Conservation (phyloP, 148 eudicot species). For the Simmondsia chinensis region DNA sequence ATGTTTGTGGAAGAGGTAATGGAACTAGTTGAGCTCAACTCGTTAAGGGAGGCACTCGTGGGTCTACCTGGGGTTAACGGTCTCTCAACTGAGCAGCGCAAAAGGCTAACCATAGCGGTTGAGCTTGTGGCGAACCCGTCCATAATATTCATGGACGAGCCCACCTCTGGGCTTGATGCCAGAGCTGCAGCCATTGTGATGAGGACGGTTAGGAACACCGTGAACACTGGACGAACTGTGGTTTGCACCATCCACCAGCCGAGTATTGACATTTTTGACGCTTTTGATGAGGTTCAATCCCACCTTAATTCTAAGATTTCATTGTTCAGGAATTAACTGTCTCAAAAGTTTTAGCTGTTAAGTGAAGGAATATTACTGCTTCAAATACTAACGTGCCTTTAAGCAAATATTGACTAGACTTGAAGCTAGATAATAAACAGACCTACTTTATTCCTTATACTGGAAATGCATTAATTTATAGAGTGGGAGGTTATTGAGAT, state of each 20-base stretch:
- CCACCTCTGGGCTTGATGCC: constrained; percentile 68
- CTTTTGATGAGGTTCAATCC: constrained; percentile 51
- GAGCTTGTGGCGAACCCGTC: constrained; percentile 76
- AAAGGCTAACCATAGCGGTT: constrained; percentile 59
- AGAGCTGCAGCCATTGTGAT: constrained; percentile 81
- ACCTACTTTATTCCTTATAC: too few species aligned
- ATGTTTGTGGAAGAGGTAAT: constrained; percentile 63
- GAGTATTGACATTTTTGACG: constrained; percentile 70
- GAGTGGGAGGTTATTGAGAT: too few species aligned
- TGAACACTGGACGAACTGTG: constrained; percentile 54
- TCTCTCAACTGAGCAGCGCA: constrained; percentile 67
- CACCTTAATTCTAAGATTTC: neutral
- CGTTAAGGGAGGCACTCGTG: constrained; percentile 45
- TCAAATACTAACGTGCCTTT: neutral
- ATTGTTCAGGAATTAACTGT: neutral
- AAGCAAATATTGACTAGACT: too few species aligned
- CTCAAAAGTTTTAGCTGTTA: too few species aligned
- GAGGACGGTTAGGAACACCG: constrained; percentile 63
- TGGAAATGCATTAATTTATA: too few species aligned
- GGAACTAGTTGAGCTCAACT: constrained; percentile 61
- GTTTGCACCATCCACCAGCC: constrained; percentile 77
- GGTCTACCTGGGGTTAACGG: constrained; percentile 71
- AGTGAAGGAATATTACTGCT: too few species aligned
- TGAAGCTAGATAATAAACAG: too few species aligned
- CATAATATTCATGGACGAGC: constrained; percentile 65